Evolutionary conservation across 148 eudicot genomes (phyloP), one percentile per base, ranked within the genome.

Genomic region (Chenopodium formosanum): DNA sequence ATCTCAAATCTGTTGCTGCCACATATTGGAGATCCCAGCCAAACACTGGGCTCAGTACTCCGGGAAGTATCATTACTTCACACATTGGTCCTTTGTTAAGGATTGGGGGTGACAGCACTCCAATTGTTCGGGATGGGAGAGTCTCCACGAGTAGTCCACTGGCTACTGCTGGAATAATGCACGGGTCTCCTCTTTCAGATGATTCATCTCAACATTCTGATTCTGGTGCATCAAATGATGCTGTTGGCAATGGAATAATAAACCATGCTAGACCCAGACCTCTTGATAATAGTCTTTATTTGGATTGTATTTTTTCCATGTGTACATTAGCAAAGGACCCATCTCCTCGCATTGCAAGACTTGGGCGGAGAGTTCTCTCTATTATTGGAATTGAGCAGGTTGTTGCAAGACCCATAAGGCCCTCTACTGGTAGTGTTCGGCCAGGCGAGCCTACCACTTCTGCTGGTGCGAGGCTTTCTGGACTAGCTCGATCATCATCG

Each of bases 131-230:
- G 68, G 99, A 94, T 84, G 97, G 96, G 70, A 89, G 98, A 85
- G 92, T 87, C 78, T 90, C 95, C 47, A 84, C 97, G 68, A 91
- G 97, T 82, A 96, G 91, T 85, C 99, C 97, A 48, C 91, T 92
- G 77, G 89, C 93, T 68, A 75, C 89, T 67, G 76, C 99, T 75
- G 97, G 95, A 78, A 83, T 94, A 46, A 86, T 94, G 94, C 94
- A 94, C 81, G 98, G 98, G 48, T 96, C 99, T 86, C 99, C 98
- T 48, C 79, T 89, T 17, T 96, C 98, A 12, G 98, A 96, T 86
- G 97, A 96, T 85, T 93, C 92, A 62, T 92, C 94, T 71, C 99
- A 89, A 77, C 97, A 88, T 90, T 93, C 99, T 65, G 97, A 95
- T 86, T 89, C 99, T 75, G 99, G 94, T 78, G 86, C 86, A 71